These are phyloP conservation scores for Fistulinella staudtii DNA, from an alignment of 1,284 basidiomycete species.

Conservation along the genomic window DNA sequence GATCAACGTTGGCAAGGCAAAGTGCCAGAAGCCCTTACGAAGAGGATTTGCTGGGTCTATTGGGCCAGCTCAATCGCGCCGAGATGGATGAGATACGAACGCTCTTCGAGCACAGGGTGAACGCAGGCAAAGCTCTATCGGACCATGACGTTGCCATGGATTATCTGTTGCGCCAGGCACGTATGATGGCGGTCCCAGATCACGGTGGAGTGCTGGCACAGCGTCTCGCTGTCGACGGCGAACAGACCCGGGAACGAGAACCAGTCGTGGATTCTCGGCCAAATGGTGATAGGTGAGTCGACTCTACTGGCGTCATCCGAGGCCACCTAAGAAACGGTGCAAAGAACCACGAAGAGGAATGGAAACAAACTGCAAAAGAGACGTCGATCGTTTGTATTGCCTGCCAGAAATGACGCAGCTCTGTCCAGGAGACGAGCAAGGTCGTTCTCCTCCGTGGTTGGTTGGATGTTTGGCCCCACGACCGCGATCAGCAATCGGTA, in stretches of 20 bases:
- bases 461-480: background rate
- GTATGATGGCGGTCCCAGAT: constrained; percentile 13
- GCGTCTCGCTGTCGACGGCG: constrained; percentile 7
- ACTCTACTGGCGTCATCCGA: no score
- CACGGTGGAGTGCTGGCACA: constrained; percentile 24
- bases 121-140: constrained; percentile 11
- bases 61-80: constrained; percentile 15
- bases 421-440: constrained; percentile 14
- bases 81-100: constrained; percentile 22
- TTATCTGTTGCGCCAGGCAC: constrained; percentile 26
- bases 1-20: constrained; percentile 1
- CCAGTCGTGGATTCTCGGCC: background rate
- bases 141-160: constrained; percentile 27
- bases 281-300: constrained; percentile 6
- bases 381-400: background rate
- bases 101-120: constrained; percentile 6
- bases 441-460: constrained; percentile 20
- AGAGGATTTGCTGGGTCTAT: constrained; percentile 17
- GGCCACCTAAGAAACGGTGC: background rate
- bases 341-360: constrained; percentile 3
- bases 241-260: background rate
- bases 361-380: background rate
- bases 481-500: constrained; percentile 4
- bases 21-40: constrained; percentile 24
- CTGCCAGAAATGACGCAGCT: background rate